Conservation (phyloP, 331 rosid genomes). For the Erythrophleum ivorense region DNA sequence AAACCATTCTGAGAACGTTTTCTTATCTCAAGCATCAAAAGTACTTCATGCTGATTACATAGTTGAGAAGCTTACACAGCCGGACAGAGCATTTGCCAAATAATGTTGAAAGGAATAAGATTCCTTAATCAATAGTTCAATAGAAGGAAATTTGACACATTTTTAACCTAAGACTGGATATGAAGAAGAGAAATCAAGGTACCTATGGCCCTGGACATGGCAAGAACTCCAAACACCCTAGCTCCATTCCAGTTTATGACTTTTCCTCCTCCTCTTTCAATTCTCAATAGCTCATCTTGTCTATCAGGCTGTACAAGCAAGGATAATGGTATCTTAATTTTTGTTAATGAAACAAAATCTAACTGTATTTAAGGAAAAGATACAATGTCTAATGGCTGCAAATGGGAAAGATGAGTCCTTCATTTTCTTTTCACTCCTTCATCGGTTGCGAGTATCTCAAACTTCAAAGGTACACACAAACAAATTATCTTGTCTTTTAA, state of each 20-base stretch:
- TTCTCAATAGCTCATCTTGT: slow-evolving; percentile 81
- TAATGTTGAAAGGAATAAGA: slow-evolving; percentile 26
- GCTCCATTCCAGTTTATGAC: slow-evolving; percentile 98
- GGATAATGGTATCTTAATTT: slow-evolving; percentile 44
- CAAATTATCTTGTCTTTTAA: slow-evolving; percentile 24
- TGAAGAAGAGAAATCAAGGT: slow-evolving; percentile 51
- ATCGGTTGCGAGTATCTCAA: slow-evolving; percentile 21
- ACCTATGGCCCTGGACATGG: slow-evolving; percentile 99
- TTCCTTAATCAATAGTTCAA: slow-evolving; percentile 27
- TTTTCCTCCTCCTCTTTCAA: slow-evolving; percentile 85
- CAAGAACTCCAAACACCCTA: slow-evolving; percentile 92
- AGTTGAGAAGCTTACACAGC: slow-evolving; percentile 21
- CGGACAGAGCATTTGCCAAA: slow-evolving; percentile 25
- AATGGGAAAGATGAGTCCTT: slow-evolving; percentile 8
- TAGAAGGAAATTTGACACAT: slow-evolving; percentile 21
- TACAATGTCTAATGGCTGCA: slow-evolving; percentile 6
- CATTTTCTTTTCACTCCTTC: slow-evolving; percentile 29
- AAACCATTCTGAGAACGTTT: slow-evolving; percentile 25
- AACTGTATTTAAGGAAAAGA: slow-evolving; percentile 17
- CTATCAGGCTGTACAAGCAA: slow-evolving; percentile 87
- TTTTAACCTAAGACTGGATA: slow-evolving; percentile 26
- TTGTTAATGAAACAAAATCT: slow-evolving; percentile 16
- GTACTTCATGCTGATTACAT: background rate
- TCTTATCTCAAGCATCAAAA: slow-evolving; percentile 1
- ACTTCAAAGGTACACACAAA: slow-evolving; percentile 22